Base-by-base conservation (phyloP, 1,284 basidiomycete species). In the Chalciporus sp. region DNA sequence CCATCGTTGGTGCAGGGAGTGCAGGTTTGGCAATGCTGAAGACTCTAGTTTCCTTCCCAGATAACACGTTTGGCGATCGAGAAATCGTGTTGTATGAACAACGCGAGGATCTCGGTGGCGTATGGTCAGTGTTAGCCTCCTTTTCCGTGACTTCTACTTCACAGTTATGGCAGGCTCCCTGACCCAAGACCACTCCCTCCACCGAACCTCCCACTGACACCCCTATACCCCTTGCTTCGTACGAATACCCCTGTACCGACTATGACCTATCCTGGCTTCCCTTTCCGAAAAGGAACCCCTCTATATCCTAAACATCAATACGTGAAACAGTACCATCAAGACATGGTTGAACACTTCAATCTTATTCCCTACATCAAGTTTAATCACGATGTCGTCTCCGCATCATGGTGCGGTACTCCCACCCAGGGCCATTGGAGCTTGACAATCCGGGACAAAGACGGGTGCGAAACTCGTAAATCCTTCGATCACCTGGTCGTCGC, bases 401-500 rank as follows among this genome's bases (percentile, higher is more conserved):
- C 77, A 6, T 65, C 70, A 14, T 83, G 82, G 82, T 57, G 66
- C 17, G 80, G 80, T 5, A 72, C 71, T 42, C 56, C 72, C 1
- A 61, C 66, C 7, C 27, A 59, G 5, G 80, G 81, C 1, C 51
- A 63, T 17, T 84, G 82, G 83, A 71, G 77, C 37, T 54, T 83
- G 27, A 64, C 64, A 1, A 58, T 72, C 17, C 50, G 55, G 1
- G 59, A 66, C 40, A 55, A 58, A 17, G 49, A 61, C 2, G 58
- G 55, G n/a, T 49, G 51, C 44, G 42, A 52, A 33, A 60, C 28
- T 40, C 58, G 31, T 52, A 60, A 46, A 57, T 51, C 61, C 2
- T 80, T 80, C 57, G 77, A 84, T 58, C 82, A 84, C 61, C 69
- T 85, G 29, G 70, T 85, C 39, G 74, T 82, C 26, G 81, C 80